These are phyloP conservation scores for Fusarium sp. DNA, from an alignment of 2,329 filamentous ascomycete species.

Conservation along the genomic window DNA sequence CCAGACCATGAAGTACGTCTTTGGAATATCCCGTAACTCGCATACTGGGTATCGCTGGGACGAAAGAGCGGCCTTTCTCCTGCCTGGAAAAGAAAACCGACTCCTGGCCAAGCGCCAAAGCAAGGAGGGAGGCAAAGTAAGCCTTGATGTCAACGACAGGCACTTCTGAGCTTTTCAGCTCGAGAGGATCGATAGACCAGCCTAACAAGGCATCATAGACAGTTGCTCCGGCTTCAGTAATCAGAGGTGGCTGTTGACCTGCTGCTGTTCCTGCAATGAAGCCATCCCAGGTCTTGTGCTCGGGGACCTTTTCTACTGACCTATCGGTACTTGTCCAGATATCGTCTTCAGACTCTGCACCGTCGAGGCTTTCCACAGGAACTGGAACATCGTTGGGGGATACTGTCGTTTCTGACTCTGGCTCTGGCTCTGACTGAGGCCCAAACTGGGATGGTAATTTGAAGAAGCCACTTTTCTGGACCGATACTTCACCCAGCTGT, in stretches of 20 bases:
- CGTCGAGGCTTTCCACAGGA: constrained; percentile 10
- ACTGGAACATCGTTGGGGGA: constrained; percentile 14
- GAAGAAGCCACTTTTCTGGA: constrained; percentile 52
- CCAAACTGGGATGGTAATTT: constrained; percentile 41
- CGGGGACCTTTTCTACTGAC: constrained; percentile 49
- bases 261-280: constrained; percentile 64
- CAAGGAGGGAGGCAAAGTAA: constrained; percentile 71
- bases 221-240: constrained; percentile 76
- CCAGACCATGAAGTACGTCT: constrained; percentile 61
- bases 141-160: constrained; percentile 61
- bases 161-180: constrained; percentile 55
- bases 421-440: constrained; percentile 20
- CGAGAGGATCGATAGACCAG: constrained; percentile 57
- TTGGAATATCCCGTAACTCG: constrained; percentile 70
- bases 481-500: constrained; percentile 37
- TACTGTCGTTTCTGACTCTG: constrained; percentile 23
- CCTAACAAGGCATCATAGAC: constrained; percentile 74
- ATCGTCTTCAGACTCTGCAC: constrained; percentile 40
- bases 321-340: constrained; percentile 63
- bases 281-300: constrained; percentile 76
- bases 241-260: constrained; percentile 63
- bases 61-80: constrained; percentile 65
- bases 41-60: constrained; percentile 59
- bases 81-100: constrained; percentile 79
- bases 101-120: constrained; percentile 76